Percentiles rank a stretch among this genome's conserved stretches.
phyloP scores from a whole-genome alignment of 176 grass and related monocot species.

The Guadua angustifolia region DNA sequence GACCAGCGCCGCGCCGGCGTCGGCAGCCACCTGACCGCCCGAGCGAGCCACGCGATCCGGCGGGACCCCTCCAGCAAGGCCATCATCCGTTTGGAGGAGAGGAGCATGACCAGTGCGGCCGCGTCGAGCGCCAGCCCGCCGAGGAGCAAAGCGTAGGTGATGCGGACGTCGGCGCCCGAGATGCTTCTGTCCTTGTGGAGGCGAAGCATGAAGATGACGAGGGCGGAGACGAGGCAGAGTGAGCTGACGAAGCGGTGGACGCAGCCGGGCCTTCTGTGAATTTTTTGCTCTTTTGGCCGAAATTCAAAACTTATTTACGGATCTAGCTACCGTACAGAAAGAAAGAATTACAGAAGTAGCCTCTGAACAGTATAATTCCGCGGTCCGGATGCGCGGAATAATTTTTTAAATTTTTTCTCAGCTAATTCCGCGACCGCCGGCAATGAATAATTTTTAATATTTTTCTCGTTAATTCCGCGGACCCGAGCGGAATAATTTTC shows the following conservation, averaged over 20 bases:
- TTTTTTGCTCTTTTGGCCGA: no score
- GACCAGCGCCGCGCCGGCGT: slow-evolving; percentile 29
- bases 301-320: no score
- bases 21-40: fast-evolving
- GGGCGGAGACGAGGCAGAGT: slow-evolving; percentile 30
- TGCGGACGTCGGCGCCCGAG: slow-evolving; percentile 9
- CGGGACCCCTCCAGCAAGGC: background rate
- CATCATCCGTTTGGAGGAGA: slow-evolving; percentile 26
- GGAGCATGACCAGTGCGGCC: slow-evolving; percentile 29
- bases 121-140: slow-evolving; percentile 49
- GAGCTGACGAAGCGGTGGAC: slow-evolving; percentile 40
- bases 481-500: no score
- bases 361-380: no score
- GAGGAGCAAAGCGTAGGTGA: slow-evolving; percentile 61
- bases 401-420: no score
- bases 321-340: no score
- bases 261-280: no score
- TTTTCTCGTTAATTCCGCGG: no score
- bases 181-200: slow-evolving; percentile 26
- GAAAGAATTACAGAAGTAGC: no score
- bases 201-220: slow-evolving; percentile 26
- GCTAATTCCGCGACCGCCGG: no score
- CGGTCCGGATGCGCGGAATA: no score
- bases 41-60: background rate
- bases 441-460: no score